These are phyloP conservation scores for Panaeolus papilionaceus DNA, from an alignment of 768 basidiomycete species.

Conservation along the genomic window DNA sequence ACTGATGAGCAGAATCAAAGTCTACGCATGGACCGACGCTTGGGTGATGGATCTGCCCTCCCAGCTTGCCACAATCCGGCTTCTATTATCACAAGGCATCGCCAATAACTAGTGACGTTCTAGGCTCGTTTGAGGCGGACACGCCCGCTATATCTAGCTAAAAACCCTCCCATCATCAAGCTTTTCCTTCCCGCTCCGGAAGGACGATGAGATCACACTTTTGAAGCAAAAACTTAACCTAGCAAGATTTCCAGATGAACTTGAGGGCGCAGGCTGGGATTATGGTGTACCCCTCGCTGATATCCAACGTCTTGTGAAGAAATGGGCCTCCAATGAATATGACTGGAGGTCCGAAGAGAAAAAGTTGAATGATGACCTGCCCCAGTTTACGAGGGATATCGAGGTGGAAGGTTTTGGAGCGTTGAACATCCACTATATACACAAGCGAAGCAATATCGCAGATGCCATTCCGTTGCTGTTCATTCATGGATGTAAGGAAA, in stretches of 20 bases:
- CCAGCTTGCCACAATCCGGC: too few relatives aligned
- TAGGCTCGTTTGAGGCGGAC: too few relatives aligned
- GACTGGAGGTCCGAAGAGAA: constrained; percentile 63
- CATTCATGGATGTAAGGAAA: constrained; percentile 57
- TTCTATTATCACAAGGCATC: too few relatives aligned
- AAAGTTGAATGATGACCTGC: constrained; percentile 54
- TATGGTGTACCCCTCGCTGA: constrained; percentile 62
- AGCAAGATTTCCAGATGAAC: constrained; percentile 60
- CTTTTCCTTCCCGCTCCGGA: not conserved
- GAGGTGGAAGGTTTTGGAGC: constrained; percentile 50
- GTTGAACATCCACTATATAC: constrained; percentile 61
- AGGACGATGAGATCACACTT: constrained; percentile 46
- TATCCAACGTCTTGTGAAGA: constrained; percentile 50
- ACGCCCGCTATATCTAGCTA: too few relatives aligned
- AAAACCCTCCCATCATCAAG: too few relatives aligned
- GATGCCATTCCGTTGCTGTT: constrained; percentile 66
- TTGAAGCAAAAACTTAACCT: constrained; percentile 55
- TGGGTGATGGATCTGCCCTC: too few relatives aligned
- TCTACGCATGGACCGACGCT: too few relatives aligned
- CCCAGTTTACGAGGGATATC: constrained; percentile 61
- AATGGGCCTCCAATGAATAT: constrained; percentile 57
- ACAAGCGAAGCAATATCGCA: constrained; percentile 49
- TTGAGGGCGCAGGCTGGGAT: constrained; percentile 54
- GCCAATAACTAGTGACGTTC: too few relatives aligned
- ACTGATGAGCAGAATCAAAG: too few relatives aligned